These are phyloP conservation scores for Streptanthus diversifolius DNA, from an alignment of 345 rosid species.

Conservation along the genomic window DNA sequence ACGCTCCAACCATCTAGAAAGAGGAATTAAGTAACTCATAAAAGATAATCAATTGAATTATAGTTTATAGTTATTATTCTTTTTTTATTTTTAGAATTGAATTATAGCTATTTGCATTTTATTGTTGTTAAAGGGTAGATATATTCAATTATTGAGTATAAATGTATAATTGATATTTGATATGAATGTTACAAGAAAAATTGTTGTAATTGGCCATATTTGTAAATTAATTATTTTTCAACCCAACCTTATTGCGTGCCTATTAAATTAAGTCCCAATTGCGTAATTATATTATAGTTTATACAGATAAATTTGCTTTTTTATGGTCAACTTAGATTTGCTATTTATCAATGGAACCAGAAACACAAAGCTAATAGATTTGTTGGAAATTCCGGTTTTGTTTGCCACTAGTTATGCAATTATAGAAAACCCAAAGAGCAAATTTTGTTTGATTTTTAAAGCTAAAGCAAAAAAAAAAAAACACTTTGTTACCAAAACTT, in stretches of 20 bases:
- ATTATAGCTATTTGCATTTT: neutral
- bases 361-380: neutral
- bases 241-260: neutral
- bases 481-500: neutral
- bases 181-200: neutral
- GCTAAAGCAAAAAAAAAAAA: neutral
- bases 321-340: neutral
- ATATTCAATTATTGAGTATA: neutral
- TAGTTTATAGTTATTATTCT: too few relatives aligned
- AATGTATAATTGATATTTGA: neutral
- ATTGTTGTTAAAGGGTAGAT: neutral
- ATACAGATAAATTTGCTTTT: neutral
- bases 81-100: neutral
- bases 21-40: neutral
- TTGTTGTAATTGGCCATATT: neutral
- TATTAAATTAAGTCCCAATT: neutral
- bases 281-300: neutral
- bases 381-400: neutral
- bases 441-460: neutral
- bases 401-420: conserved; percentile 5
- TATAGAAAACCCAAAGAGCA: neutral
- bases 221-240: neutral
- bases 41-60: neutral
- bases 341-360: neutral
- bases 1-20: neutral